Percentiles rank a stretch among this genome's conserved stretches.
Conservation (phyloP, 352 stramenopile genomes). For the Halophytophthora batemanensis region DNA sequence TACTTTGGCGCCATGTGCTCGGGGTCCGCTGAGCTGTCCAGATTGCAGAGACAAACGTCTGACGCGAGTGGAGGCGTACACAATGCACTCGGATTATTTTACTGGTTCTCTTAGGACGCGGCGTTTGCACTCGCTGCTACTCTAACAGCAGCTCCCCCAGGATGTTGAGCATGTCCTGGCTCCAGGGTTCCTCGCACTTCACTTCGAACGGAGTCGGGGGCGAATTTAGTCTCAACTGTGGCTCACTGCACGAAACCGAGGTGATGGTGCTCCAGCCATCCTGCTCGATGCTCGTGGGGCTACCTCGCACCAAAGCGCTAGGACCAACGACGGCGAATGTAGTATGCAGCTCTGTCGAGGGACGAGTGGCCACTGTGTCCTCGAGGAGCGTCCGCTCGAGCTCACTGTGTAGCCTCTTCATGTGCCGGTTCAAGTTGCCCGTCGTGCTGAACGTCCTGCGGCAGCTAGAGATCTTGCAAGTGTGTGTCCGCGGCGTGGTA, state of each 20-base stretch:
- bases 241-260: neutral
- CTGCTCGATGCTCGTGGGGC: constrained; percentile 17
- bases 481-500: constrained; percentile 20
- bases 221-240: constrained; percentile 3
- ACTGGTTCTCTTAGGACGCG: no score
- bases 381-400: constrained; percentile 13
- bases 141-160: constrained; percentile 31
- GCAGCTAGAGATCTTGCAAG: constrained; percentile 26
- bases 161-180: constrained; percentile 32
- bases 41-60: no score
- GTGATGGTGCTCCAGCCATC: constrained; percentile 1
- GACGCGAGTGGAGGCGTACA: no score
- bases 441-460: constrained; percentile 61
- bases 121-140: constrained; percentile 17
- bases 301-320: constrained; percentile 4
- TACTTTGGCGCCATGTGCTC: no score
- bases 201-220: constrained; percentile 19
- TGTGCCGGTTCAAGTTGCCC: constrained; percentile 55
- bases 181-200: constrained; percentile 28
- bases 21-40: no score
- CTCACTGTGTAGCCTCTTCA: constrained; percentile 28
- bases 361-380: neutral
- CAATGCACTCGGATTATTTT: neutral
- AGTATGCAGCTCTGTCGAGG: neutral
- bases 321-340: constrained; percentile 3